Conservation (phyloP, 2,329 filamentous ascomycete genomes). For the Diaporthe citriasiana region DNA sequence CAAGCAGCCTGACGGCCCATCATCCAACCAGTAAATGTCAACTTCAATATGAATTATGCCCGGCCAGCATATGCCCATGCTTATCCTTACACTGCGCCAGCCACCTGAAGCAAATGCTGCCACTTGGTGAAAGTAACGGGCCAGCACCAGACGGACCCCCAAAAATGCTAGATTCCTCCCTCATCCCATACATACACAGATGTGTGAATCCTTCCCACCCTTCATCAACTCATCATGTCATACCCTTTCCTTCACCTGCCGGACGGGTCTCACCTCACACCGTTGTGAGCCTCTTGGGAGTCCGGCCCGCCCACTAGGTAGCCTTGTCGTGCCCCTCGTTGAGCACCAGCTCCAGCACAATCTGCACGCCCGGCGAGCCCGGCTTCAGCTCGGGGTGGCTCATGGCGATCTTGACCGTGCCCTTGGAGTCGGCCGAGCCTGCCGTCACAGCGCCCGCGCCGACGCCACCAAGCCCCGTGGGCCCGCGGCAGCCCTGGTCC, state of each 20-base stretch:
- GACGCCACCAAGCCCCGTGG: conserved; percentile 61
- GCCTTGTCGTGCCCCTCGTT: conserved; percentile 83
- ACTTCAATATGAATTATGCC: conserved; percentile 28
- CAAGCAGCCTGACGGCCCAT: conserved; percentile 10
- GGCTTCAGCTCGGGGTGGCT: conserved; percentile 84
- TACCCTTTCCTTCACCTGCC: neutral
- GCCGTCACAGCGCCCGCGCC: conserved; percentile 41
- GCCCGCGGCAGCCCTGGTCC: conserved; percentile 82
- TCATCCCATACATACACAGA: neutral
- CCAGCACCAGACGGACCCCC: conserved; percentile 12
- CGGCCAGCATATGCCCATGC: conserved; percentile 10
- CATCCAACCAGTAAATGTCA: conserved; percentile 18
- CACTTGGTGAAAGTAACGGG: conserved; percentile 11
- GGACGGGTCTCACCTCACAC: neutral
- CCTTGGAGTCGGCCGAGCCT: conserved; percentile 63
- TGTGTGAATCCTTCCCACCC: neutral
- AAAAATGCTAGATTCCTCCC: neutral
- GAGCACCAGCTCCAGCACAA: conserved; percentile 91
- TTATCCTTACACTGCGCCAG: conserved; percentile 23
- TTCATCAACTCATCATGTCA: conserved; percentile 25
- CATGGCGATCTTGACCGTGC: conserved; percentile 95
- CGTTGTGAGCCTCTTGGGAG: conserved; percentile 10
- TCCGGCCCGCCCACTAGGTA: conserved; percentile 22
- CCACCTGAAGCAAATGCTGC: conserved; percentile 24
- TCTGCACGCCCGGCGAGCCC: conserved; percentile 76